These are phyloP conservation scores for Protea cynaroides DNA, from an alignment of 164 flowering plant species.

Conservation along the genomic window DNA sequence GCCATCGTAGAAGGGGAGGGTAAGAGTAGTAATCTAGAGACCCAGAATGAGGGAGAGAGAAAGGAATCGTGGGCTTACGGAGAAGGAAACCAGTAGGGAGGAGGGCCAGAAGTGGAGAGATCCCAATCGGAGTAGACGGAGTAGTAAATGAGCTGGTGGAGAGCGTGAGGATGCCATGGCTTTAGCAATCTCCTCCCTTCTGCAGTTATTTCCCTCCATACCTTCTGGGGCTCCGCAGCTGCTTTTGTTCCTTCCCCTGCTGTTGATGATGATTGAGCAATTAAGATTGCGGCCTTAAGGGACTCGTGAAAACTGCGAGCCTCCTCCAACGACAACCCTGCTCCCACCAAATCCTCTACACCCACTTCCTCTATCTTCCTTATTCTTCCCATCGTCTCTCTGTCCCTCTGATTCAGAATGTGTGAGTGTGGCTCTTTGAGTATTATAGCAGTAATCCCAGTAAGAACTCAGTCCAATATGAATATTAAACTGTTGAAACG, in stretches of 20 bases:
- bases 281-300: slow-evolving; percentile 28
- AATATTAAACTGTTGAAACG: too few relatives aligned
- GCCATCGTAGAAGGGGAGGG: too few relatives aligned
- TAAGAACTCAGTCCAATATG: too few relatives aligned
- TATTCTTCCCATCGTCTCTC: too few relatives aligned
- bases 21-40: too few relatives aligned
- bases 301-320: slow-evolving; percentile 34
- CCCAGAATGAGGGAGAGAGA: too few relatives aligned
- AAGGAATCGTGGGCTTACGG: slow-evolving; percentile 33
- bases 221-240: slow-evolving; percentile 29
- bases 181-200: slow-evolving; percentile 38
- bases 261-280: too few relatives aligned
- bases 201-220: slow-evolving; percentile 53
- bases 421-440: too few relatives aligned
- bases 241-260: slow-evolving; percentile 1
- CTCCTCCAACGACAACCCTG: slow-evolving; percentile 44
- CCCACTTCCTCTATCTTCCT: slow-evolving; percentile 28
- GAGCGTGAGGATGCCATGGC: slow-evolving; percentile 62
- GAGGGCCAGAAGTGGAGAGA: slow-evolving; percentile 56
- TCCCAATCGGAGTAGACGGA: slow-evolving; percentile 64
- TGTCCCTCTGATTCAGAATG: slow-evolving; percentile 10
- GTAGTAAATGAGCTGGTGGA: slow-evolving; percentile 76
- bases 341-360: slow-evolving; percentile 41
- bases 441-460: too few relatives aligned
- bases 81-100: slow-evolving; percentile 89